These are phyloP conservation scores for Gregarina niphandrodes DNA, from an alignment of 169 alveolate species.

Conservation along the genomic window DNA sequence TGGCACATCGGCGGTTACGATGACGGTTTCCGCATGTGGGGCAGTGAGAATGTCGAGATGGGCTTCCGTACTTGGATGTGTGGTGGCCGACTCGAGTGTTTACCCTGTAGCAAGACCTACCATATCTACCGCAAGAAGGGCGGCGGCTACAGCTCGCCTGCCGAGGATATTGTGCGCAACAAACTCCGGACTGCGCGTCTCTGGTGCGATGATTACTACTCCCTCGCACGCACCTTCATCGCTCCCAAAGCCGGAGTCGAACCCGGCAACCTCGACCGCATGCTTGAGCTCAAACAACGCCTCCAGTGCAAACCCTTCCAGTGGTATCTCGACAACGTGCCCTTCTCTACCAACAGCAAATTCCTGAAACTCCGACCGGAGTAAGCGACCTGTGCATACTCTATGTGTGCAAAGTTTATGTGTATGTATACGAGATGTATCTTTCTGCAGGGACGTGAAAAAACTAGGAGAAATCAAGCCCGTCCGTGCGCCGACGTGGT, in stretches of 20 bases:
- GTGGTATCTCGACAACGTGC: slow-evolving; percentile 20
- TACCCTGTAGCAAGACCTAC: slow-evolving; percentile 20
- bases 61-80: slow-evolving; percentile 25
- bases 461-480: too few relatives aligned
- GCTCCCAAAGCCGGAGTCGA: too few relatives aligned
- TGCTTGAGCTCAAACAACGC: slow-evolving; percentile 14
- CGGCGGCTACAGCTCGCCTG: slow-evolving; percentile 12
- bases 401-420: too few relatives aligned
- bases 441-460: too few relatives aligned
- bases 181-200: slow-evolving; percentile 18
- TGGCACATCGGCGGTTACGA: slow-evolving; percentile 21
- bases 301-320: slow-evolving; percentile 19
- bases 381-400: too few relatives aligned
- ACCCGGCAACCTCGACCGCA: too few relatives aligned
- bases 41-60: slow-evolving; percentile 21
- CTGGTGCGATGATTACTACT: slow-evolving; percentile 27
- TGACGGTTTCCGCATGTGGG: slow-evolving; percentile 21
- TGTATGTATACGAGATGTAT: too few relatives aligned
- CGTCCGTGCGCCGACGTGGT: too few relatives aligned
- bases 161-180: slow-evolving; percentile 15
- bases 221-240: too few relatives aligned
- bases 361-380: too few relatives aligned
- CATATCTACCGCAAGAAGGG: slow-evolving; percentile 19
- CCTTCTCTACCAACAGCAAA: too few relatives aligned
- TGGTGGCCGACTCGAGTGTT: slow-evolving; percentile 22